phyloP scores from a whole-genome alignment of 2,329 filamentous ascomycete species.

The Exophiala xenobiotica region DNA sequence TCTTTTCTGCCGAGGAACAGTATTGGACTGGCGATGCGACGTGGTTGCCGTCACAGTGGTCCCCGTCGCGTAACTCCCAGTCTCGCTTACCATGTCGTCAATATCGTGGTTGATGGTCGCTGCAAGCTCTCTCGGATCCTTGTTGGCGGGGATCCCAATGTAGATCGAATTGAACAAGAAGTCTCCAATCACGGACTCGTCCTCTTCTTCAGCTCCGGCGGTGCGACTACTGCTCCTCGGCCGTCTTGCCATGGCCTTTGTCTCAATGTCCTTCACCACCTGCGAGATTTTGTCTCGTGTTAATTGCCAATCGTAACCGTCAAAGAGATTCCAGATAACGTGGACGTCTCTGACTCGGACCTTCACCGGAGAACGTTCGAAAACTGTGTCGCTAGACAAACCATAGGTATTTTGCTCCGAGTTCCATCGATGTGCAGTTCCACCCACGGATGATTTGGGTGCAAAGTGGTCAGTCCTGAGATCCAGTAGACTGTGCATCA shows the following conservation, averaged over 20 bases:
- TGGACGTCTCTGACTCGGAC: constrained; percentile 82
- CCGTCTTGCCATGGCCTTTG: constrained; percentile 73
- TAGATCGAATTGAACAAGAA: constrained; percentile 99
- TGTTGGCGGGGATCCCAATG: constrained; percentile 84
- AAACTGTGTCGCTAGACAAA: constrained; percentile 59
- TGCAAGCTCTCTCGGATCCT: constrained; percentile 77
- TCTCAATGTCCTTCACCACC: constrained; percentile 84
- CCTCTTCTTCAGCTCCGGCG: constrained; percentile 60
- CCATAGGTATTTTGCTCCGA: constrained; percentile 74
- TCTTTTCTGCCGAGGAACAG: constrained; percentile 50
- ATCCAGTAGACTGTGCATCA: constrained; percentile 50
- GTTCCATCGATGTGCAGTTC: constrained; percentile 76
- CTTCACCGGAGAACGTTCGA: constrained; percentile 68
- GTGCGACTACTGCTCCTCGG: constrained; percentile 58
- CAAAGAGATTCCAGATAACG: constrained; percentile 95
- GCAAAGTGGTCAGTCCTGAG: constrained; percentile 79
- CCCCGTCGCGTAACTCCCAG: constrained; percentile 81
- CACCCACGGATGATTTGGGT: constrained; percentile 58
- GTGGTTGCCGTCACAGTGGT: constrained; percentile 48
- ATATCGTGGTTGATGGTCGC: constrained; percentile 84
- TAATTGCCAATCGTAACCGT: constrained; percentile 93
- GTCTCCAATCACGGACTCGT: constrained; percentile 85
- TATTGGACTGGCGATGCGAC: constrained; percentile 34
- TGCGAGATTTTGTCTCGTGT: constrained; percentile 84
- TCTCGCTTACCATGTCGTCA: constrained; percentile 83